Evolutionary conservation across 108 stramenopile genomes (phyloP).

Genomic region (Skeletonema menzelii): DNA sequence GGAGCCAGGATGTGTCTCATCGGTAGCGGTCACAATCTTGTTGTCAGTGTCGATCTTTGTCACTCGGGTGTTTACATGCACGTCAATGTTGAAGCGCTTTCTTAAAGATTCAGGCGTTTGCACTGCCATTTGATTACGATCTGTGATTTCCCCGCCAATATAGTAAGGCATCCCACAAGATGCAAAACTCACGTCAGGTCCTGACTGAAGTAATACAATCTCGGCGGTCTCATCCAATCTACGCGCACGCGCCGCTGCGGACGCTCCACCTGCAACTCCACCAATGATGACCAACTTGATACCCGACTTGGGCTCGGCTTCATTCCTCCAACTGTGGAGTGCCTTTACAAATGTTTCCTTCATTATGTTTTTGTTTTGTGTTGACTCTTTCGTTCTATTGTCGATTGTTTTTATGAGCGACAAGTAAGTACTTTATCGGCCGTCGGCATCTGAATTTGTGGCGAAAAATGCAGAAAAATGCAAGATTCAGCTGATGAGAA

Average conservation of each 20-base stretch:
- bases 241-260: conserved; percentile 65
- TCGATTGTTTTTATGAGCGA: conserved; percentile 4
- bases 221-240: conserved; percentile 63
- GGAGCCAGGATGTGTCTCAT: conserved; percentile 30
- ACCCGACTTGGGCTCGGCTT: conserved; percentile 21
- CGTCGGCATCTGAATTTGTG: too few relatives aligned
- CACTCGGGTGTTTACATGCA: conserved; percentile 60
- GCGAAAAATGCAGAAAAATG: too few relatives aligned
- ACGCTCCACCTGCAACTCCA: conserved; percentile 74
- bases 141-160: conserved; percentile 67
- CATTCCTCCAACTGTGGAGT: neutral
- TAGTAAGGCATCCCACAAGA: conserved; percentile 78
- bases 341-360: neutral
- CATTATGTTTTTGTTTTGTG: neutral
- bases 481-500: too few relatives aligned
- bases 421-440: too few relatives aligned
- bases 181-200: conserved; percentile 70
- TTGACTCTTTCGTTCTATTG: neutral
- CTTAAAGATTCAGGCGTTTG: conserved; percentile 63
- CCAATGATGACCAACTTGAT: conserved; percentile 71
- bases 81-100: conserved; percentile 44
- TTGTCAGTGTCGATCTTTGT: conserved; percentile 47
- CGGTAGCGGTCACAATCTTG: conserved; percentile 46
- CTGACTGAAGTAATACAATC: conserved; percentile 55
- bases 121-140: conserved; percentile 66